phyloP scores from a whole-genome alignment of 306 rosid genomes.

The Rosa persica region DNA sequence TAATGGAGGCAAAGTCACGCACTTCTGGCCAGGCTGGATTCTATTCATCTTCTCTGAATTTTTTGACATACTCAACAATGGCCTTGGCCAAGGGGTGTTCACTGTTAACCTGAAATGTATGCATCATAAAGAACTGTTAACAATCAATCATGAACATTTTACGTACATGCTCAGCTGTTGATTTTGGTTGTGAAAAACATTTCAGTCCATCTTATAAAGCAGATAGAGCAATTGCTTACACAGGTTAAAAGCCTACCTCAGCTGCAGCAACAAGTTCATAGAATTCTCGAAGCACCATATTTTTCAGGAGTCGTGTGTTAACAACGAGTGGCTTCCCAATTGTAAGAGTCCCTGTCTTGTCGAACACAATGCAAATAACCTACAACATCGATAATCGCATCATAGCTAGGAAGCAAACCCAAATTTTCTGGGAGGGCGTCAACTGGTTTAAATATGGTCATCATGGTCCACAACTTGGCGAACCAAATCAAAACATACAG shows the following conservation, averaged over 20 bases:
- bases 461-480: background rate
- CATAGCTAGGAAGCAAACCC: background rate
- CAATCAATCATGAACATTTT: background rate
- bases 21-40: slow-evolving; percentile 57
- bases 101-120: slow-evolving; percentile 56
- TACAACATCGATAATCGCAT: slow-evolving; percentile 23
- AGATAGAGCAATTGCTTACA: background rate
- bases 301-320: slow-evolving; percentile 46
- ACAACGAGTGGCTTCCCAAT: slow-evolving; percentile 70
- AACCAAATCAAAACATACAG: background rate
- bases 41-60: slow-evolving; percentile 45
- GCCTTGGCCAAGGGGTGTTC: slow-evolving; percentile 83
- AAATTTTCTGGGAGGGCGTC: background rate
- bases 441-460: background rate
- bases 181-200: background rate
- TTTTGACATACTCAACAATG: slow-evolving; percentile 65
- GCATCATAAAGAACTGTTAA: background rate
- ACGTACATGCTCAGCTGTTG: background rate
- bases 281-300: slow-evolving; percentile 42
- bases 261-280: slow-evolving; percentile 62
- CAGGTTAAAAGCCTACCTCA: slow-evolving; percentile 39
- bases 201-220: background rate
- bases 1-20: slow-evolving; percentile 45
- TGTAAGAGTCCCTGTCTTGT: slow-evolving; percentile 79
- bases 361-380: slow-evolving; percentile 71